A percentile compares a stretch with the other conserved stretches of the same genome.
phyloP scores from a whole-genome alignment of 2,329 filamentous ascomycete species.

The Aspergillus ochraceoroseus region DNA sequence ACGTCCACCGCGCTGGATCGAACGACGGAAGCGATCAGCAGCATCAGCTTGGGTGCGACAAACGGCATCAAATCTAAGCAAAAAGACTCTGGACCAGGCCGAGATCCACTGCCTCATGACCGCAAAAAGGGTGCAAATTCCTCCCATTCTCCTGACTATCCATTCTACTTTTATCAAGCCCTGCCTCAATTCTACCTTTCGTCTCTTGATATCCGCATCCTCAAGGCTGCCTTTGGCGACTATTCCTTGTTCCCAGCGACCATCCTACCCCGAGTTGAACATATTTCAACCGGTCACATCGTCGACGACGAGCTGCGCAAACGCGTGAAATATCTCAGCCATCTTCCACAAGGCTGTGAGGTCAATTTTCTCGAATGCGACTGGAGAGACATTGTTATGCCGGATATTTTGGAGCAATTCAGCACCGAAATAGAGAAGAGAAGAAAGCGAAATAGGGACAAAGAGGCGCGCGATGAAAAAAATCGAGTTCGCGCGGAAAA shows the following conservation, averaged over 20 bases:
- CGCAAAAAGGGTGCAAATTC: constrained; percentile 36
- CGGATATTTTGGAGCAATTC: constrained; percentile 70
- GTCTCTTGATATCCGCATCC: constrained; percentile 82
- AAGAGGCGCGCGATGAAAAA: constrained; percentile 79
- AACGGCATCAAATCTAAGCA: constrained; percentile 24
- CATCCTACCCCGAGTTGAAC: constrained; percentile 79
- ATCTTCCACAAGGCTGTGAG: constrained; percentile 84
- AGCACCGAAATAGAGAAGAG: constrained; percentile 69
- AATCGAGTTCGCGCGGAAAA: constrained; percentile 77
- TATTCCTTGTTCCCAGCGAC: constrained; percentile 80
- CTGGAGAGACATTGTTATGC: constrained; percentile 82
- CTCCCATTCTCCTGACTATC: constrained; percentile 46
- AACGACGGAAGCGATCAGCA: constrained; percentile 25
- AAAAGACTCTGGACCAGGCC: constrained; percentile 18
- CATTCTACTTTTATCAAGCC: constrained; percentile 83
- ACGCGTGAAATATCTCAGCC: constrained; percentile 77
- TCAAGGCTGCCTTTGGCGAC: constrained; percentile 81
- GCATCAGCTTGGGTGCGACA: constrained; percentile 20
- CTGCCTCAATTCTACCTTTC: constrained; percentile 85
- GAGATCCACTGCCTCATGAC: constrained; percentile 9
- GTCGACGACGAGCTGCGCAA: constrained; percentile 80
- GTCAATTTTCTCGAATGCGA: constrained; percentile 90
- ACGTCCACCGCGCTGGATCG: constrained; percentile 21
- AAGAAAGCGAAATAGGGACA: constrained; percentile 72
- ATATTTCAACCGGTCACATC: constrained; percentile 80